Percentiles rank a stretch among this genome's conserved stretches.
Conservation (phyloP, 1,284 basidiomycete genomes). For the Rugosomyces carneus region DNA sequence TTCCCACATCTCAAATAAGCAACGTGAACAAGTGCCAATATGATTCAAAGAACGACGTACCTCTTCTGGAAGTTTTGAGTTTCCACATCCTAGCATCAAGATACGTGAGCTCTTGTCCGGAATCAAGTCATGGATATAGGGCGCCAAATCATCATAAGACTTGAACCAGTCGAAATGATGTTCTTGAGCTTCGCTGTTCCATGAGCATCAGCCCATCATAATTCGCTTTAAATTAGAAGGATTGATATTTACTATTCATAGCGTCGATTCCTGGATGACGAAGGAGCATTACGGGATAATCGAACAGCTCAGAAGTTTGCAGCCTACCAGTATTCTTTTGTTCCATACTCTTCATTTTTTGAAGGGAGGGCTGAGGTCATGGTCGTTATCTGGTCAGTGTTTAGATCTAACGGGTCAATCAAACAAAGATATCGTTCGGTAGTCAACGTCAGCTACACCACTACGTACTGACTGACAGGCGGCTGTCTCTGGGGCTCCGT, state of each 20-base stretch:
- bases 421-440: not conserved
- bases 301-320: not conserved
- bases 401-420: not conserved
- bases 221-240: not conserved
- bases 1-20: slow-evolving; percentile 90
- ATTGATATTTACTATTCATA: slow-evolving; percentile 48
- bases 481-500: no score
- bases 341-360: slow-evolving; percentile 72
- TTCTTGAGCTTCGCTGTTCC: slow-evolving; percentile 53
- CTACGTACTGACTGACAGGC: no score
- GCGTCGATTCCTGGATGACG: slow-evolving; percentile 52
- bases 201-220: slow-evolving; percentile 1
- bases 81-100: slow-evolving; percentile 89
- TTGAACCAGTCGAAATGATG: slow-evolving; percentile 86
- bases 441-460: no score
- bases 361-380: slow-evolving; percentile 38
- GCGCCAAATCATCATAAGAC: slow-evolving; percentile 60
- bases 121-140: slow-evolving; percentile 54
- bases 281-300: not conserved
- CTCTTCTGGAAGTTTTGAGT: slow-evolving; percentile 75
- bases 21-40: not conserved
- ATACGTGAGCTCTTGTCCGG: slow-evolving; percentile 64
- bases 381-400: no score
- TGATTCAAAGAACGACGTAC: slow-evolving; percentile 28
- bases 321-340: slow-evolving; percentile 68